These are phyloP conservation scores for Colletotrichum lentis DNA, from an alignment of 2,329 filamentous ascomycete species.

Conservation along the genomic window DNA sequence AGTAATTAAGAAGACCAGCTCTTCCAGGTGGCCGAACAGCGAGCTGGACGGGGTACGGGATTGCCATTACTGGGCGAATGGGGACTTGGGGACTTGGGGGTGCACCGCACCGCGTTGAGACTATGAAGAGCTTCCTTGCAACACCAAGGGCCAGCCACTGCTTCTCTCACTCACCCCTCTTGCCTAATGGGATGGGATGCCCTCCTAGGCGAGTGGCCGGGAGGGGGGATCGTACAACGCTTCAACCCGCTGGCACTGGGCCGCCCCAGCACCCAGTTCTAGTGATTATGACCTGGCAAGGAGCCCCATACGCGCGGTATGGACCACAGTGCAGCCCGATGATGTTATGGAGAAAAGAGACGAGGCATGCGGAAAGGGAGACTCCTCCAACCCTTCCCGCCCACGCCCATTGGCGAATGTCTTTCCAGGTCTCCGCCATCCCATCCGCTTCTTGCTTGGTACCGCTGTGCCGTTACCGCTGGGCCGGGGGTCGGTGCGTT, in stretches of 20 bases:
- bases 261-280: neutral
- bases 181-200: neutral
- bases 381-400: constrained; percentile 14
- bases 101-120: constrained; percentile 24
- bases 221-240: constrained; percentile 6
- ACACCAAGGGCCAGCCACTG: constrained; percentile 11
- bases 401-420: constrained; percentile 21
- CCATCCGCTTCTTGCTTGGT: constrained; percentile 21
- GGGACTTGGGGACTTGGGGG: constrained; percentile 26
- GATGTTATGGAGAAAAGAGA: constrained; percentile 35
- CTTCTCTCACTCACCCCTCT: neutral
- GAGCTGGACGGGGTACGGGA: constrained; percentile 35
- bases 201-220: neutral
- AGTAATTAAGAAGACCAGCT: constrained; percentile 34
- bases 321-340: constrained; percentile 27
- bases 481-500: constrained; percentile 33
- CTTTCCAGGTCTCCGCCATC: constrained; percentile 27
- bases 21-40: constrained; percentile 26
- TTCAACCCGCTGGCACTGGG: neutral
- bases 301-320: constrained; percentile 24
- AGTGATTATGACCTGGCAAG: constrained; percentile 1
- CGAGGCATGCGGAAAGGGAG: constrained; percentile 32
- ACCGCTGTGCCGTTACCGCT: constrained; percentile 34
- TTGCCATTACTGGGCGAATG: constrained; percentile 37
- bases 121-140: constrained; percentile 8